phyloP scores from a whole-genome alignment of 805 yeast species.

The Starmerella etchellsii region DNA sequence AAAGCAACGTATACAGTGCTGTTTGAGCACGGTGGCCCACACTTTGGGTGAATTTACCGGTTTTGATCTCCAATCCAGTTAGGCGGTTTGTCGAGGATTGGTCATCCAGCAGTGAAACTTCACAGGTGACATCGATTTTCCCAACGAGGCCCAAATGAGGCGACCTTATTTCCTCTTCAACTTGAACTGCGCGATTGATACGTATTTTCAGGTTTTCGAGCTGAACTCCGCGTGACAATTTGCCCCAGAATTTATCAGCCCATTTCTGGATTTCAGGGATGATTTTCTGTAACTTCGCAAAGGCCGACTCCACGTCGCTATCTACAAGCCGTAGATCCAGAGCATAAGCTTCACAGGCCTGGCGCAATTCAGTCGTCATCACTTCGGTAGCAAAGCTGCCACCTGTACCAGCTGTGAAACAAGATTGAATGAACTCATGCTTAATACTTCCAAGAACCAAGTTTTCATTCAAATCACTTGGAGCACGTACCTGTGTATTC shows the following conservation, averaged over 20 bases:
- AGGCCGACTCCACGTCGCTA: conserved; percentile 39
- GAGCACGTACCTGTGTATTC: conserved; percentile 41
- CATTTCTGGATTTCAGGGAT: conserved; percentile 26
- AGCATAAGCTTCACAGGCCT: conserved; percentile 16
- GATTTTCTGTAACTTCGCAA: conserved; percentile 43
- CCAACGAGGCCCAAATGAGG: conserved; percentile 86
- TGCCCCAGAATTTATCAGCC: conserved; percentile 20
- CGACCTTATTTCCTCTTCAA: conserved; percentile 87
- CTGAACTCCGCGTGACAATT: conserved; percentile 30
- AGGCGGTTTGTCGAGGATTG: conserved; percentile 25
- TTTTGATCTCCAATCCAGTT: conserved; percentile 80
- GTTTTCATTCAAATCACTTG: conserved; percentile 41
- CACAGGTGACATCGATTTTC: conserved; percentile 73
- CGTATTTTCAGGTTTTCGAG: conserved; percentile 34
- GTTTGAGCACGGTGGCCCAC: conserved; percentile 77
- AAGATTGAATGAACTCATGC: conserved; percentile 60
- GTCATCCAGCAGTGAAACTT: conserved; percentile 29
- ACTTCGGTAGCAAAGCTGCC: neutral
- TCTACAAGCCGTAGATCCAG: conserved; percentile 42
- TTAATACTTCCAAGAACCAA: conserved; percentile 70
- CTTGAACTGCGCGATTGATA: conserved; percentile 36
- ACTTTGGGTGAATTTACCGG: conserved; percentile 48
- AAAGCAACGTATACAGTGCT: conserved; percentile 60
- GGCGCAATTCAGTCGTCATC: conserved; percentile 24
- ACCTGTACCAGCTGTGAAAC: conserved; percentile 23